These are phyloP conservation scores for Apiospora arundinis DNA, from an alignment of 2,329 filamentous ascomycete genomes.

Conservation along the genomic window DNA sequence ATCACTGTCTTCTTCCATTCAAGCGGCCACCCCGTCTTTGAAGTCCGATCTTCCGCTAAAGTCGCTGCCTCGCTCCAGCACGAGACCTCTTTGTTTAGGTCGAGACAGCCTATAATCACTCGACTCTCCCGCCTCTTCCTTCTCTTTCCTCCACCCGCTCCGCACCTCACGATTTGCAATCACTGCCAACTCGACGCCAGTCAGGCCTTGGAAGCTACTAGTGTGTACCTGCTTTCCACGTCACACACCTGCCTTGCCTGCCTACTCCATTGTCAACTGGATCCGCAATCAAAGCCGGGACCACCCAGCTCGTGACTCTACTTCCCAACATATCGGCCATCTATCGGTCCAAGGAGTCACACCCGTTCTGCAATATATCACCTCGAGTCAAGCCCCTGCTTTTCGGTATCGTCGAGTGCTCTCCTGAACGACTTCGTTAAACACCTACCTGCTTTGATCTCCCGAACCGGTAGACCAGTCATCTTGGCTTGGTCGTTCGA, in stretches of 20 bases:
- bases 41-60: constrained; percentile 17
- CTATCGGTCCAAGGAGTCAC: constrained; percentile 50
- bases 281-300: constrained; percentile 35
- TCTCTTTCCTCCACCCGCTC: constrained; percentile 27
- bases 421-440: constrained; percentile 12
- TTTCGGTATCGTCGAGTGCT: constrained; percentile 25
- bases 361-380: constrained; percentile 52
- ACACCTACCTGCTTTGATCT: constrained; percentile 20
- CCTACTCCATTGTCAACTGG: constrained; percentile 36
- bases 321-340: constrained; percentile 31
- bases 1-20: constrained; percentile 27
- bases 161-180: constrained; percentile 27
- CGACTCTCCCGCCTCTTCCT: constrained; percentile 25
- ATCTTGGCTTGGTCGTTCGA: constrained; percentile 34
- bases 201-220: constrained; percentile 30
- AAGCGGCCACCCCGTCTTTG: constrained; percentile 11
- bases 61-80: not conserved
- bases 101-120: constrained; percentile 20
- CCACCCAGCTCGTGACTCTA: constrained; percentile 34
- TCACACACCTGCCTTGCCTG: constrained; percentile 41
- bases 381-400: constrained; percentile 41
- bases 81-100: constrained; percentile 22
- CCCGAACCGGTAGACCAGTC: constrained; percentile 35
- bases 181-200: constrained; percentile 1
- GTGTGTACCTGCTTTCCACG: constrained; percentile 36